Evolutionary conservation across 1,284 basidiomycete genomes (phyloP), one percentile per base, ranked within the genome.

Genomic region (Marasmius oreades): DNA sequence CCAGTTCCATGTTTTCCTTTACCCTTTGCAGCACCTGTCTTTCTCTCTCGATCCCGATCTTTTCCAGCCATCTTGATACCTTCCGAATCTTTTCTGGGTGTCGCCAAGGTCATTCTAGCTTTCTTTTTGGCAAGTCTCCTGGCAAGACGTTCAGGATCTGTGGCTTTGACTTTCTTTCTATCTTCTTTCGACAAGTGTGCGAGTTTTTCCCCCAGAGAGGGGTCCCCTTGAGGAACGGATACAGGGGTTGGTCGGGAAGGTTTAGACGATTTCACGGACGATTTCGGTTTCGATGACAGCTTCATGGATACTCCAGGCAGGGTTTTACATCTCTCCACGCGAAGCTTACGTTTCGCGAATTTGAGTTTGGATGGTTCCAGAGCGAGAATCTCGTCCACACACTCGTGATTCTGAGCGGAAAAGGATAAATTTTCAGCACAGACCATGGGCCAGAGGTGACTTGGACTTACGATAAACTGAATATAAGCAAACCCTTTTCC

Each of bases 401-500:
- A 93, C 69, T 87, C 85, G 2, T 86, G 85, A 65, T 95, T 92
- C 93, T 96, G 61, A 20, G n/a, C n/a, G n/a, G n/a, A n/a, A n/a
- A n/a, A n/a, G n/a, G n/a, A n/a, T n/a, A n/a, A n/a, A n/a, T n/a
- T n/a, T n/a, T n/a, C n/a, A n/a, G n/a, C n/a, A n/a, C n/a, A n/a
- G 24, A 28, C 53, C 52, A 57, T 11, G 31, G 33, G 28, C 31
- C n/a, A 43, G 52, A 37, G 57, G 20, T 31, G 10, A 31, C 10
- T 31, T 31, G 10, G 28, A 81, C 88, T 66, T 69, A 93, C 95
- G 53, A 77, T 69, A 63, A 98, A 94, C 63, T 93, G 88, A 8
- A 98, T 88, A 69, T 98, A 98, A 10, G 90, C 95, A 68, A 99
- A 96, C 1, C 96, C 96, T 74, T 98, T 98, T n/a, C 96, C 96